These are phyloP conservation scores for Aspergillus campestris DNA, from an alignment of 495 filamentous ascomycete genomes.

Conservation along the genomic window DNA sequence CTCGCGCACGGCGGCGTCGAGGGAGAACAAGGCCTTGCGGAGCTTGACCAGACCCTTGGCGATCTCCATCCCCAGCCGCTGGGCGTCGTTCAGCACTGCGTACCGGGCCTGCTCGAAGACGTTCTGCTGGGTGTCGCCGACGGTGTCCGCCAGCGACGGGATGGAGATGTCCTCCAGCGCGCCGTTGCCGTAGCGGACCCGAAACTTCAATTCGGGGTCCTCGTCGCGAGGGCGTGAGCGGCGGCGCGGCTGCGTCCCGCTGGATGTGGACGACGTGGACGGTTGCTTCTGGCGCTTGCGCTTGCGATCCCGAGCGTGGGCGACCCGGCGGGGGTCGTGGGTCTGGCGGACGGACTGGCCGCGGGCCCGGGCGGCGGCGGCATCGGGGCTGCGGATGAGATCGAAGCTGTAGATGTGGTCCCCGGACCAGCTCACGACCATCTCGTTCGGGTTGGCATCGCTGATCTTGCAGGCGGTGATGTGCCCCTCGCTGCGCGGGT, in stretches of 20 bases:
- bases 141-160: slow-evolving; percentile 22
- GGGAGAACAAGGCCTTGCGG: slow-evolving; percentile 49
- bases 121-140: slow-evolving; percentile 15
- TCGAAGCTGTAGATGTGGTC: slow-evolving; percentile 71
- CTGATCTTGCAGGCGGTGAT: slow-evolving; percentile 77
- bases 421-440: slow-evolving; percentile 70
- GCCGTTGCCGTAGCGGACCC: slow-evolving; percentile 55
- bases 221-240: slow-evolving; percentile 32
- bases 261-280: slow-evolving; percentile 39
- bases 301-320: slow-evolving; percentile 39
- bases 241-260: slow-evolving; percentile 26
- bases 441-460: slow-evolving; percentile 65
- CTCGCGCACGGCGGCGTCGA: slow-evolving; percentile 28
- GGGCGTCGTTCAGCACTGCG: slow-evolving; percentile 39
- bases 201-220: slow-evolving; percentile 34
- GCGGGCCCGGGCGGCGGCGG: slow-evolving; percentile 25
- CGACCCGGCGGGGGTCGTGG: slow-evolving; percentile 14
- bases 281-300: slow-evolving; percentile 46
- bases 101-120: slow-evolving; percentile 34
- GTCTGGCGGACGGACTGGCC: slow-evolving; percentile 9
- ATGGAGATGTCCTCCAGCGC: slow-evolving; percentile 48
- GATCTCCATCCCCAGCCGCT: slow-evolving; percentile 45
- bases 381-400: slow-evolving; percentile 54
- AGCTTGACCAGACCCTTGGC: slow-evolving; percentile 49
- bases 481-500: slow-evolving; percentile 48